Evolutionary conservation across 257 asterid species (phyloP), one percentile per base, ranked within the genome.

Genomic region (Nyctanthes arbortristis): DNA sequence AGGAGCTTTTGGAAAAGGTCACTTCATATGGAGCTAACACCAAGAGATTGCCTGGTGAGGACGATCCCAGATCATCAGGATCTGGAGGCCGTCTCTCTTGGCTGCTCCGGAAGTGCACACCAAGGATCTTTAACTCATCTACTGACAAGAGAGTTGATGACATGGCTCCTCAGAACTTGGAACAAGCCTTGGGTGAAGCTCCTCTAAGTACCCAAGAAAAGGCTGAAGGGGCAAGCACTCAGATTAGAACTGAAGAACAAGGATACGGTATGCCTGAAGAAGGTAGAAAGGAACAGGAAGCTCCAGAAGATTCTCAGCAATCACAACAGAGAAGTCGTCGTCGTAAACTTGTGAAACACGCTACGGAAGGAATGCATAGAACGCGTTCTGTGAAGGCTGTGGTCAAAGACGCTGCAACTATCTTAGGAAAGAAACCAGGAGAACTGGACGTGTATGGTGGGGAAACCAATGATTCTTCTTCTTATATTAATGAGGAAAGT

Each of bases 51-150:
- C 86, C 86, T 33, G 72, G 62, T 56, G 85, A 65, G 72, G 74
- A 66, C 20, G 84, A 78, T 43, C 71, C 65, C 22, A 87, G 77
- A 70, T 78, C 86, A 62, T 59, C 85, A 20, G 82, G 73, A 63
- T 83, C 93, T 57, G 88, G 85, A 57, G 89, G 90, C 29, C 89
- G 79, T 52, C 65, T 86, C 66, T 88, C 94, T 45, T 84, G 88
- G 92, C 75, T 92, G 63, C 83, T 92, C 28, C 78, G 27, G 30
- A 88, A 89, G 67, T 92, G 98, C 92, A 84, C 92, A 40, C 82
- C 93, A 14, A 86, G 67, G 71, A 75, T 89, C 77, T 82, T 89
- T 30, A 83, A 75, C 71, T 65, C 66, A 54, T 77, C 97, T 55
- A 91, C 90, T 2, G 77, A 67, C 45, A 74, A 67, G 54, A 73